Evolutionary conservation across 2,329 filamentous ascomycete genomes (phyloP).

Genomic region (Westerdykella ornata): DNA sequence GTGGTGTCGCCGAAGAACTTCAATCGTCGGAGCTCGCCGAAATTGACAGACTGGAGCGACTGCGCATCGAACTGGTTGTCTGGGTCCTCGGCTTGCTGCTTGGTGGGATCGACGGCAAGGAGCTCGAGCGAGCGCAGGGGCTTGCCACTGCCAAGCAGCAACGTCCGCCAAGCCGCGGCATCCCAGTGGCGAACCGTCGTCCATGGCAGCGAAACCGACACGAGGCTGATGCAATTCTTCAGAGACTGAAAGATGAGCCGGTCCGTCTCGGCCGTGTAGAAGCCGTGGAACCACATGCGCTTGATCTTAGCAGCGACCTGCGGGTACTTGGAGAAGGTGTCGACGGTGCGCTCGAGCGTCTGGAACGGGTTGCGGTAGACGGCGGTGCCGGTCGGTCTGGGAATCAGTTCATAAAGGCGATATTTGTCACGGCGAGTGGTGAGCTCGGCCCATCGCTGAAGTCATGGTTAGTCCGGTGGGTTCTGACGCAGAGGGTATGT

Average conservation of each 20-base stretch:
- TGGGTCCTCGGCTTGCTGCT: constrained; percentile 38
- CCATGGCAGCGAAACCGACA: constrained; percentile 48
- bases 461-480: constrained; percentile 6
- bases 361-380: constrained; percentile 50
- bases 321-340: constrained; percentile 42
- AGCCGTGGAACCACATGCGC: constrained; percentile 51
- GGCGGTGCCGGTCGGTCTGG: constrained; percentile 41
- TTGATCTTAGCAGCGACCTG: constrained; percentile 45
- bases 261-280: constrained; percentile 48
- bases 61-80: constrained; percentile 40
- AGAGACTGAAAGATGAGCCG: constrained; percentile 45
- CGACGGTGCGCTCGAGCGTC: constrained; percentile 44
- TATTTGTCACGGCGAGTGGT: constrained; percentile 41
- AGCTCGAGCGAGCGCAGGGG: constrained; percentile 48
- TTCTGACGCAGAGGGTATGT: neutral
- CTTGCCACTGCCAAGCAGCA: constrained; percentile 41
- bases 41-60: constrained; percentile 45
- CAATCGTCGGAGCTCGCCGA: constrained; percentile 45
- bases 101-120: constrained; percentile 45
- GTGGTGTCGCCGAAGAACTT: constrained; percentile 52
- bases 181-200: constrained; percentile 46
- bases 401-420: constrained; percentile 45
- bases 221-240: constrained; percentile 43
- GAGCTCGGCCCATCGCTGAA: constrained; percentile 47
- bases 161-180: constrained; percentile 43